Evolutionary conservation across 371 early-diverging fungal genomes (phyloP).

Genomic region (Fennellomyces sp.): DNA sequence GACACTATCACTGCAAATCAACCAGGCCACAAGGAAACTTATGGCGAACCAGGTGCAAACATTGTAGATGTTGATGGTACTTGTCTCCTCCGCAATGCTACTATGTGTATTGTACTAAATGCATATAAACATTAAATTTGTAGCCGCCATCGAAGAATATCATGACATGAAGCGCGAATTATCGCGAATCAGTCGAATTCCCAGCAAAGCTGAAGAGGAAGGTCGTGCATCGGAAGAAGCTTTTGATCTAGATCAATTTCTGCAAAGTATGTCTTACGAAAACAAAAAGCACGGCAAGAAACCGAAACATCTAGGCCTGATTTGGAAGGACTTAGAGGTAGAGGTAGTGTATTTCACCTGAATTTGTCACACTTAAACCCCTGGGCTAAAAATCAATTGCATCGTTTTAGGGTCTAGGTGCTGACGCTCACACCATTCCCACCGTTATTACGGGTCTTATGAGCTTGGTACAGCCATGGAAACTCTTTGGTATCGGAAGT

Average conservation of each 20-base stretch:
- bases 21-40: conserved; percentile 7
- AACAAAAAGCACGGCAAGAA: conserved; percentile 20
- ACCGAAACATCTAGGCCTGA: conserved; percentile 46
- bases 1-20: conserved; percentile 6
- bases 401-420: conserved; percentile 37
- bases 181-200: conserved; percentile 9
- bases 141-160: conserved; percentile 42
- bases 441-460: conserved; percentile 24
- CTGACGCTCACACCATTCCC: conserved; percentile 40
- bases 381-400: too few species aligned
- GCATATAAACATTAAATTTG: not conserved
- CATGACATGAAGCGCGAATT: conserved; percentile 36
- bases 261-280: conserved; percentile 17
- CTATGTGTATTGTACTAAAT: not conserved
- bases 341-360: conserved; percentile 14
- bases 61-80: conserved; percentile 16
- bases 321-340: conserved; percentile 51
- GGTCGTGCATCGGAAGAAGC: conserved; percentile 16
- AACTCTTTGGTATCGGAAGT: conserved; percentile 17
- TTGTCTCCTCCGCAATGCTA: not conserved
- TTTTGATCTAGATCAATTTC: conserved; percentile 37
- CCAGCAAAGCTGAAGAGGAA: conserved; percentile 19
- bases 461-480: conserved; percentile 29
- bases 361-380: too few species aligned
- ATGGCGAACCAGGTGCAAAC: conserved; percentile 12